Percentiles rank a stretch among this genome's conserved stretches.
phyloP scores from a whole-genome alignment of 805 yeast species.

The Dipodascopsis uninucleata region DNA sequence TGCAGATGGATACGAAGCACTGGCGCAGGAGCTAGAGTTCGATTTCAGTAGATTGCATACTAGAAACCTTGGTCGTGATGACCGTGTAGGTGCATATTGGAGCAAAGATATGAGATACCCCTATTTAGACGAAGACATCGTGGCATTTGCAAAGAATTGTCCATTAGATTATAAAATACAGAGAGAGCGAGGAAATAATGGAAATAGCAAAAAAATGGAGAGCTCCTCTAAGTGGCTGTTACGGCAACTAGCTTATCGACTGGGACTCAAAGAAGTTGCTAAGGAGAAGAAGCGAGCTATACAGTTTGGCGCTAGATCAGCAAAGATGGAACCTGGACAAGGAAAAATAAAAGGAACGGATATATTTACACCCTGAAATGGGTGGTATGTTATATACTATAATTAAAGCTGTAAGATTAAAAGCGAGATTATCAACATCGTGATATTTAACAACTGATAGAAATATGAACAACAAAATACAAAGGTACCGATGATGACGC shows the following conservation, averaged over 20 bases:
- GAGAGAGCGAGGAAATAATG: conserved; percentile 31
- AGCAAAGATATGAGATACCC: conserved; percentile 61
- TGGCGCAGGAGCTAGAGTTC: conserved; percentile 57
- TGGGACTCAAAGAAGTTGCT: conserved; percentile 52
- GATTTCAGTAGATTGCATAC: conserved; percentile 74
- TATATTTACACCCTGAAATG: conserved; percentile 28
- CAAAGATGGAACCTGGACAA: conserved; percentile 82
- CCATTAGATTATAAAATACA: conserved; percentile 41
- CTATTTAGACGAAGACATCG: conserved; percentile 50
- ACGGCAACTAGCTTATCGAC: conserved; percentile 53
- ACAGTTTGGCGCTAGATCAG: conserved; percentile 94
- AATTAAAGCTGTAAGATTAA: background rate
- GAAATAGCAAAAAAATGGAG: conserved; percentile 37
- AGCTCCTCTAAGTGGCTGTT: conserved; percentile 51
- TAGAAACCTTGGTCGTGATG: conserved; percentile 87
- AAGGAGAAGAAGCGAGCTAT: conserved; percentile 84
- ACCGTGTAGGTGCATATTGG: conserved; percentile 78
- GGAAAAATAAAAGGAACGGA: conserved; percentile 78
- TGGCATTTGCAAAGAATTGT: conserved; percentile 38
- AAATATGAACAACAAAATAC: background rate
- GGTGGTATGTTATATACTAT: background rate
- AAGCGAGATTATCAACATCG: background rate
- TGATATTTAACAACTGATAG: background rate
- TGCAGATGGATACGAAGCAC: conserved; percentile 41
- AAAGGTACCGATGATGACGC: conserved; percentile 11